Base-by-base conservation (phyloP, 441 rosid species). In the Adansonia rubrostipa region DNA sequence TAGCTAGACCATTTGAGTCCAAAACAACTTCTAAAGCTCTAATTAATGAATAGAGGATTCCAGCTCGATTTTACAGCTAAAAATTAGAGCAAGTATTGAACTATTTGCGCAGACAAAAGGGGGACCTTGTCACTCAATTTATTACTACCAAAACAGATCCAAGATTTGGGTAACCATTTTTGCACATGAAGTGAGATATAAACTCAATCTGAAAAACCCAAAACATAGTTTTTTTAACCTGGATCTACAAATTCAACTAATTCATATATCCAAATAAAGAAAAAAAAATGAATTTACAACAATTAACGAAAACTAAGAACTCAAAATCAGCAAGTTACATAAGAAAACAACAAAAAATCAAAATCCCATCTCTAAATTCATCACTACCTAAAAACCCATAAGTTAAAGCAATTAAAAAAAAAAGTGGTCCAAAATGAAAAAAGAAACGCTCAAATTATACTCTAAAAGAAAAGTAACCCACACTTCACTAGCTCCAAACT, bases 201-300 rank as follows among this genome's bases (percentile, higher is more conserved):
- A 47, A 66, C 70, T 61, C 77, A 75, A 73, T 33, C 74, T 74
- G 40, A 75, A 73, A 5, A 75, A 53, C 69, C 75, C 78, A 72
- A 44, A 76, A 80, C 77, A 77, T 20, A 65, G 66, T 60, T 14
- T 61, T 80, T 63, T 80, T 71, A 62, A 61, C 77, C 42, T 56
- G 82, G 87, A 86, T 88, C 88, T 85, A 75, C 19, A 81, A 77
- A 53, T 76, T 78, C 79, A 81, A 72, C 24, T 36, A 73, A 71
- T 64, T 53, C 77, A 80, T 36, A 47, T n/a, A 73, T 60, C 61
- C 70, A 28, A 42, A 62, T 51, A 36, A 33, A 74, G 19, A 40
- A 67, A 67, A 53, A 80, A 71, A 83, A 80, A 70, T 1, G 5
- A 72, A 54, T 56, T 72, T 40, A 53, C 28, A 9, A 54, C 28